A percentile compares a stretch with the other conserved stretches of the same genome.
Evolutionary conservation across 495 filamentous ascomycete genomes (phyloP).

Genomic region (Clohesyomyces aquaticus): DNA sequence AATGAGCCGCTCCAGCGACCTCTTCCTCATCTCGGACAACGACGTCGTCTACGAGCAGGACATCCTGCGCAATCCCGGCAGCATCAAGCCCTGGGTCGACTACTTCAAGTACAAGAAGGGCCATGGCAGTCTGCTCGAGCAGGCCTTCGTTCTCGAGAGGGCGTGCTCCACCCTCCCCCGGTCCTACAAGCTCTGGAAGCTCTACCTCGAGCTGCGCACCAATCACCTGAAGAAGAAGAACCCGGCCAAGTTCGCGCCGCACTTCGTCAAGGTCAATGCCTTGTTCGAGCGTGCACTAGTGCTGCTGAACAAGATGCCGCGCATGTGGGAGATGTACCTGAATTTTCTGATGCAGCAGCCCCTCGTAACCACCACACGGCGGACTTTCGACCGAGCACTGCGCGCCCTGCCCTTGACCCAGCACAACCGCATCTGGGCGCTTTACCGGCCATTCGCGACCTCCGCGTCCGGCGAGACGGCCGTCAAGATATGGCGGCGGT

Average conservation of each 20-base stretch:
- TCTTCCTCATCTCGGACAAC: slow-evolving; percentile 68
- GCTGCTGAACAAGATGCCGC: slow-evolving; percentile 97
- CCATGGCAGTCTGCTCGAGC: slow-evolving; percentile 84
- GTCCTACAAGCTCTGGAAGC: slow-evolving; percentile 99
- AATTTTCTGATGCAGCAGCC: slow-evolving; percentile 89
- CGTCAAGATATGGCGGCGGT: slow-evolving; percentile 90
- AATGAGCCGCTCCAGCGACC: slow-evolving; percentile 38
- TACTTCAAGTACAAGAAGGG: slow-evolving; percentile 92
- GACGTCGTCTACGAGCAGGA: slow-evolving; percentile 97
- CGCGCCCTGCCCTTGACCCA: slow-evolving; percentile 95
- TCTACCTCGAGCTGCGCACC: slow-evolving; percentile 86
- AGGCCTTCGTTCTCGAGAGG: slow-evolving; percentile 91
- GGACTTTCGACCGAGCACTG: slow-evolving; percentile 91
- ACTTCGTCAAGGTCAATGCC: slow-evolving; percentile 92
- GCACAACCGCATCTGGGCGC: slow-evolving; percentile 94
- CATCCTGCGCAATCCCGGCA: slow-evolving; percentile 80
- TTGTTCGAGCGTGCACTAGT: slow-evolving; percentile 94
- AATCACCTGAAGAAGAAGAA: slow-evolving; percentile 85
- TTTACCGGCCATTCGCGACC: slow-evolving; percentile 90
- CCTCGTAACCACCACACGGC: slow-evolving; percentile 83
- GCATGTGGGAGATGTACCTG: slow-evolving; percentile 98
- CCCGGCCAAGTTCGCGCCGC: slow-evolving; percentile 74
- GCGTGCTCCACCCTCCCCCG: slow-evolving; percentile 87
- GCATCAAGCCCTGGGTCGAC: slow-evolving; percentile 91
- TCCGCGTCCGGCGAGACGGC: slow-evolving; percentile 91